Conservation (phyloP, 2,329 filamentous ascomycete genomes). For the Magnaporthiopsis incrustans region DNA sequence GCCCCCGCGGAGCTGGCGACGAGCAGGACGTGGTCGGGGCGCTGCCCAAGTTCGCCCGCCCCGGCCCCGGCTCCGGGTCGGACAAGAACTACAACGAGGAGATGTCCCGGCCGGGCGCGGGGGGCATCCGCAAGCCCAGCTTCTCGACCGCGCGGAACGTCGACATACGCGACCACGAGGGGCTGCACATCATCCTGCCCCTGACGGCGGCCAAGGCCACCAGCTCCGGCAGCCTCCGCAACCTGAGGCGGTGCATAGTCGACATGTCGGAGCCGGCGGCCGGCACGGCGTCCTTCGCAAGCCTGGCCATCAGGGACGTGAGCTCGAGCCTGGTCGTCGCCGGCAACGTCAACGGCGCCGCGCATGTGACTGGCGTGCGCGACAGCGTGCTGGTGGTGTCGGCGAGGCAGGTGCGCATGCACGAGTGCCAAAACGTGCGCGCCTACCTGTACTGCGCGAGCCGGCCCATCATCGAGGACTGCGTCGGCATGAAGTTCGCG, state of each 20-base stretch:
- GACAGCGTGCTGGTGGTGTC: conserved; percentile 70
- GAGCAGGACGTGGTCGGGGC: conserved; percentile 27
- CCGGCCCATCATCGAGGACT: conserved; percentile 91
- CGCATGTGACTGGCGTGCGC: conserved; percentile 70
- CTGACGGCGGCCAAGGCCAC: conserved; percentile 62
- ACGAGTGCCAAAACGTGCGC: conserved; percentile 72
- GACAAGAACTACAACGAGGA: conserved; percentile 51
- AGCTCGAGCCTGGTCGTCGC: conserved; percentile 65
- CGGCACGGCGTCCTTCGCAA: conserved; percentile 58
- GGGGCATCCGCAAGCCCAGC: conserved; percentile 47
- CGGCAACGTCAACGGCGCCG: conserved; percentile 69
- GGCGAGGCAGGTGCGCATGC: conserved; percentile 86
- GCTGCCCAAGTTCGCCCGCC: conserved; percentile 23
- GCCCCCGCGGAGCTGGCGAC: background rate
- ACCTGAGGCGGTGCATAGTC: conserved; percentile 63
- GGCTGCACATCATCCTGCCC: conserved; percentile 71
- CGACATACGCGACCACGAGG: conserved; percentile 56
- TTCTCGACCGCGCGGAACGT: conserved; percentile 56
- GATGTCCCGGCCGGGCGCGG: conserved; percentile 31
- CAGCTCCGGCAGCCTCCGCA: conserved; percentile 64
- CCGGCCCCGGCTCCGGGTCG: background rate
- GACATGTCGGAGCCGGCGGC: conserved; percentile 68
- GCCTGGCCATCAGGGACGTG: conserved; percentile 59
- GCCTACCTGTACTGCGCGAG: conserved; percentile 77
- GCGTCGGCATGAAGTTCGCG: conserved; percentile 68